These are phyloP conservation scores for Xylaria acuta DNA, from an alignment of 495 filamentous ascomycete genomes.

Conservation along the genomic window DNA sequence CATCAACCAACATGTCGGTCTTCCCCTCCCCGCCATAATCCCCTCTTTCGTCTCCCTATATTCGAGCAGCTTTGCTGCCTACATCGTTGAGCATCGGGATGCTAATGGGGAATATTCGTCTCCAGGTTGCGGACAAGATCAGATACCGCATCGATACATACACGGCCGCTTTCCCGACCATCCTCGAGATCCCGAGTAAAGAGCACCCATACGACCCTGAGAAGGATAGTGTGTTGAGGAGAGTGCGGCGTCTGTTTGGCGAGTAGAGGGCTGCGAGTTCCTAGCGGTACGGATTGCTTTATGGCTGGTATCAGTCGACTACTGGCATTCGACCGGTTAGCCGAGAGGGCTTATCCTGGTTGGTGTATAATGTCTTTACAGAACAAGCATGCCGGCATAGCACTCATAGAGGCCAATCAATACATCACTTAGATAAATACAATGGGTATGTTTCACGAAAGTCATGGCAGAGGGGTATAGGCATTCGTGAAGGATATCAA, in stretches of 20 bases:
- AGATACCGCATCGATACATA: constrained; percentile 77
- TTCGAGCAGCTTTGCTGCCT: too few relatives aligned
- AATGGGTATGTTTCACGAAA: neutral
- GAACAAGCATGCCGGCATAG: neutral
- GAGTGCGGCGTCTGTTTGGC: constrained; percentile 90
- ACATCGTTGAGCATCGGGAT: neutral
- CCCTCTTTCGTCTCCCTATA: neutral
- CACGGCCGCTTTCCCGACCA: constrained; percentile 74
- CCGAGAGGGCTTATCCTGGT: neutral
- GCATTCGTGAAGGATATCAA: neutral
- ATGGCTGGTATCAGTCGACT: neutral
- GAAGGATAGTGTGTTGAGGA: constrained; percentile 95
- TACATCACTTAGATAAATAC: neutral
- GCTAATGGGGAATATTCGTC: neutral
- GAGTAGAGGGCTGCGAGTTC: constrained; percentile 59
- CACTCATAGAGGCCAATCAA: neutral
- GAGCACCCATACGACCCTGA: constrained; percentile 99
- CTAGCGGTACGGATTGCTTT: neutral
- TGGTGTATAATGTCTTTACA: neutral
- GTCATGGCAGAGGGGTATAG: neutral
- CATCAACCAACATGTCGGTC: constrained; percentile 94
- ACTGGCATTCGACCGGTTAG: neutral
- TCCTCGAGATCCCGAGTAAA: constrained; percentile 97
- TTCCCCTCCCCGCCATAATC: neutral
- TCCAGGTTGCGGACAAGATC: constrained; percentile 90